A percentile compares a stretch with the other conserved stretches of the same genome.
Conservation (phyloP, 106 monocot species). For the Narthecium ossifragum region DNA sequence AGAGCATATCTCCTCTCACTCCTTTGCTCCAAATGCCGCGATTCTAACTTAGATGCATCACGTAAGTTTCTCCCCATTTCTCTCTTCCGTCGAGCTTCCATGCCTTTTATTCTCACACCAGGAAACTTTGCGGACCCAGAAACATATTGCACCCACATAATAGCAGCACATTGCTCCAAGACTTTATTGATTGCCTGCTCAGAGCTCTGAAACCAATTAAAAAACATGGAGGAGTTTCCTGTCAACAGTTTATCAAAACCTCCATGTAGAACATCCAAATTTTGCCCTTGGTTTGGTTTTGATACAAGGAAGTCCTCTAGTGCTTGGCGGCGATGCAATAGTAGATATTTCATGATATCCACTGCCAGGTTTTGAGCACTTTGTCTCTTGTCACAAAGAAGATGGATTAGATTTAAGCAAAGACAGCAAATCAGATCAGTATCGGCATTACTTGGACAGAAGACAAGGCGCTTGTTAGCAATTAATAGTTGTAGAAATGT, state of each 20-base stretch:
- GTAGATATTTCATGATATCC: constrained; percentile 74
- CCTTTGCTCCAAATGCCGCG: constrained; percentile 69
- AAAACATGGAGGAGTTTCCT: constrained; percentile 56
- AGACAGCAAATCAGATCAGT: constrained; percentile 91
- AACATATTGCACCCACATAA: constrained; percentile 89
- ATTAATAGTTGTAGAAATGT: constrained; percentile 78
- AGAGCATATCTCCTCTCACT: constrained; percentile 76
- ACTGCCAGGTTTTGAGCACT: constrained; percentile 46
- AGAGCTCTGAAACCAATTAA: constrained; percentile 76
- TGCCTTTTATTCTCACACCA: constrained; percentile 83
- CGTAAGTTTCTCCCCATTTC: constrained; percentile 77
- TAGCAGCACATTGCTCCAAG: constrained; percentile 77
- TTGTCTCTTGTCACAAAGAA: constrained; percentile 67
- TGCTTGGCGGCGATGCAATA: constrained; percentile 72
- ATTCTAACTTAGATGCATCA: constrained; percentile 62
- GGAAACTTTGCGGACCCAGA: constrained; percentile 81
- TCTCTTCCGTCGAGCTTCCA: constrained; percentile 83
- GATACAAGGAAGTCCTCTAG: constrained; percentile 84
- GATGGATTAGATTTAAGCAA: constrained; percentile 74
- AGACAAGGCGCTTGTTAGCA: constrained; percentile 77
- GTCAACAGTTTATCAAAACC: constrained; percentile 93
- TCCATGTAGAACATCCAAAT: constrained; percentile 72
- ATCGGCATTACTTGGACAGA: constrained; percentile 94
- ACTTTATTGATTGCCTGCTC: constrained; percentile 66
- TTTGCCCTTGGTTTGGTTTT: constrained; percentile 64